Conservation (phyloP, 1,284 basidiomycete species). For the Binderoboletus segoi region DNA sequence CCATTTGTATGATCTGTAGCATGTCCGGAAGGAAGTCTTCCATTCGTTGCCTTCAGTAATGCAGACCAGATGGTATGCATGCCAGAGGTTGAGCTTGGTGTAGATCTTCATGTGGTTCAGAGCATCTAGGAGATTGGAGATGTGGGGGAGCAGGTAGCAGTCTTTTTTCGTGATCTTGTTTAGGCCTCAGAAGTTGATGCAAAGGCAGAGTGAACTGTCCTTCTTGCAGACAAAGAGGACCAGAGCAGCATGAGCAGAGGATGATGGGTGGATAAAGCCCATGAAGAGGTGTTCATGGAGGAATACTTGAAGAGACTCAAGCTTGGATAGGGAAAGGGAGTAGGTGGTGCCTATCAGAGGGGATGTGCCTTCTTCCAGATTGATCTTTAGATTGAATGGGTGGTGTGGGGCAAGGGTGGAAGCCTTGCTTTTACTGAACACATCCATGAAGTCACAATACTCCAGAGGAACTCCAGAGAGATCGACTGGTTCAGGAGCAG, state of each 20-base stretch:
- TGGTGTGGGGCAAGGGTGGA: neutral
- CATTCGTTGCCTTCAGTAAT: too few species aligned
- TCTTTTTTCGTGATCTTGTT: neutral
- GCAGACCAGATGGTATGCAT: neutral
- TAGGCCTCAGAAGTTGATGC: neutral
- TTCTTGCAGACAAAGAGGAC: neutral
- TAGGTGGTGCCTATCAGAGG: neutral
- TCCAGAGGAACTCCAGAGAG: too few species aligned
- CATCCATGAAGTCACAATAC: too few species aligned
- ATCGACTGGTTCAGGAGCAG: too few species aligned
- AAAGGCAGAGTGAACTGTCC: neutral
- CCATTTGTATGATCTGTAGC: too few species aligned
- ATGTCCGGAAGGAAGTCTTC: too few species aligned
- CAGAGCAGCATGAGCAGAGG: neutral
- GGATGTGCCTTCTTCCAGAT: neutral
- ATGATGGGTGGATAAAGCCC: too few species aligned
- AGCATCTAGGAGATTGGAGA: neutral
- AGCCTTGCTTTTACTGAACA: too few species aligned
- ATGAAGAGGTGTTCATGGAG: neutral
- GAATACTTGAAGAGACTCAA: neutral
- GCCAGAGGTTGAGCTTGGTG: neutral
- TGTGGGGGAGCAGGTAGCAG: neutral
- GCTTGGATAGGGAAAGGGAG: neutral
- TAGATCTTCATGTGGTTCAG: neutral
- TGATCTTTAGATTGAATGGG: neutral